Base-by-base conservation (phyloP, 2,329 filamentous ascomycete genomes). In the Cyclaneusma minus region DNA sequence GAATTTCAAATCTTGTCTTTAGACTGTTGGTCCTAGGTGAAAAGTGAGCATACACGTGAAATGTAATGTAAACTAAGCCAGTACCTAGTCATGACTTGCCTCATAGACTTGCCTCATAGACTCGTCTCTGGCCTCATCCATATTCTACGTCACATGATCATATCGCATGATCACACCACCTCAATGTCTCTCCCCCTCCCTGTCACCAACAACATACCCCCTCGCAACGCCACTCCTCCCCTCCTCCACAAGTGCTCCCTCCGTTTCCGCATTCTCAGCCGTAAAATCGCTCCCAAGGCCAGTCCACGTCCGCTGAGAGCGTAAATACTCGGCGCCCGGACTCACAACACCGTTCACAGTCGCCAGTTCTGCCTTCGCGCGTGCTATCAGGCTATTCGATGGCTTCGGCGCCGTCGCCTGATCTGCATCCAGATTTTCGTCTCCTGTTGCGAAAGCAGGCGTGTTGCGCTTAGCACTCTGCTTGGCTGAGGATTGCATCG, bases 201-300 rank as follows among this genome's bases (percentile, higher is more conserved):
- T n/a, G 12, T 71, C 68, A 6, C 79, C 81, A 27, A 89, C 77
- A 0, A 62, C 69, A 55, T 98, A 98, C 0, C 87, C 89, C 42
- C 81, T 72, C 17, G 89, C 89, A 30, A 95, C 72, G 10, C 89
- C 89, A 37, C 74, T 78, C 36, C 83, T 68, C 2, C 89, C 89
- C 51, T 94, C 74, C 45, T 93, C 83, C 30, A 98, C 66, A 11
- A 68, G 48, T 1, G 78, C 74, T 29, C 78, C 64, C 20, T 55
- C 44, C 6, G 48, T 49, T 29, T 49, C 46, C n/a, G 57, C 54
- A 28, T 68, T 62, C 9, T 56, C 56, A n/a, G 54, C 59, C 25
- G 64, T 60, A 41, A 84, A 91, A 47, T 98, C 89, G 34, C 71
- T 92, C 0, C 89, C 89, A 13, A 98, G 54, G 0, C 89, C 89